phyloP scores from a whole-genome alignment of 306 rosid species.

The Pyrus pyrifolia region DNA sequence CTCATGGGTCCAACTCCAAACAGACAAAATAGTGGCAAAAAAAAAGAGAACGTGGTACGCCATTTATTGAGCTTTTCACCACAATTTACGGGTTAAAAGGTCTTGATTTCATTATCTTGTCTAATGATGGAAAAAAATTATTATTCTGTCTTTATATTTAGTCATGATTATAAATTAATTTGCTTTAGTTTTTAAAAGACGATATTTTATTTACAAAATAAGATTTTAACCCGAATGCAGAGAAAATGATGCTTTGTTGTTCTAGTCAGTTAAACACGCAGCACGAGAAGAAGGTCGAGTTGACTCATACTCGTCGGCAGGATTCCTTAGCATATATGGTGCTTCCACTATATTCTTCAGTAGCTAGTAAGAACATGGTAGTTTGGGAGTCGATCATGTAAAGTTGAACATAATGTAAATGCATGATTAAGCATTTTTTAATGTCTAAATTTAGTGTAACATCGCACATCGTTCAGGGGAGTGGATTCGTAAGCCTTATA shows the following conservation, averaged over 20 bases:
- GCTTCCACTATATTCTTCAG: too few species aligned
- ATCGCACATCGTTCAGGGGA: too few species aligned
- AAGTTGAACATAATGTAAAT: not conserved
- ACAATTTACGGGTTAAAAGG: slow-evolving; percentile 16
- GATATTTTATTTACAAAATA: too few species aligned
- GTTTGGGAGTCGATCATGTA: not conserved
- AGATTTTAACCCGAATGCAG: not conserved
- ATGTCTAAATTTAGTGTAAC: not conserved
- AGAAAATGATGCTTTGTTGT: not conserved
- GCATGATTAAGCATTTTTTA: not conserved
- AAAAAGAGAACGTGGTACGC: not conserved
- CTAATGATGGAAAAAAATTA: not conserved
- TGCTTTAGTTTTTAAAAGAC: not conserved
- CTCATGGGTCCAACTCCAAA: not conserved
- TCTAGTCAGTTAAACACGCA: not conserved
- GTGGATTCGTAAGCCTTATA: too few species aligned
- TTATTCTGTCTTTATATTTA: not conserved
- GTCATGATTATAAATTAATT: not conserved
- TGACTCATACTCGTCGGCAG: not conserved
- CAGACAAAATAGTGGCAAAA: not conserved
- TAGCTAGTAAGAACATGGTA: not conserved
- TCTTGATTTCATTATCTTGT: slow-evolving; percentile 7
- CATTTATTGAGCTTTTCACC: slow-evolving; percentile 5
- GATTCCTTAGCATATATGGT: not conserved
- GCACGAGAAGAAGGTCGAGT: not conserved